A percentile compares a stretch with the other conserved stretches of the same genome.
These are phyloP conservation scores for Camellia oleifera DNA, from an alignment of 179 eudicot species.

Conservation along the genomic window DNA sequence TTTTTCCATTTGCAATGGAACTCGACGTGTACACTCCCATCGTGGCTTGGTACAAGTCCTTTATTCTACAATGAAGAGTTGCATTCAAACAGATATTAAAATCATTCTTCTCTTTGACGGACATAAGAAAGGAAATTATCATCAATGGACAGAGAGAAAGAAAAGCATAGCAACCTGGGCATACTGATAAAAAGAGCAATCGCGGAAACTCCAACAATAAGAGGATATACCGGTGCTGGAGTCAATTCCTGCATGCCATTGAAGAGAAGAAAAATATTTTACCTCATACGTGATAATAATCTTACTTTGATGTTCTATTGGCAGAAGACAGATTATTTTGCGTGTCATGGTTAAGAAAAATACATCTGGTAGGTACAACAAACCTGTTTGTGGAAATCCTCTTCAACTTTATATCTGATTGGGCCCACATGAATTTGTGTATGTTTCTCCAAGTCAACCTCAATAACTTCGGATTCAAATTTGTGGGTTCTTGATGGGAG, in stretches of 20 bases:
- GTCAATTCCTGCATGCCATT: slow-evolving; percentile 70
- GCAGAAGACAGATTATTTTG: slow-evolving; percentile 1
- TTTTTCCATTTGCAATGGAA: slow-evolving; percentile 49
- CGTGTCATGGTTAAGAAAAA: background rate
- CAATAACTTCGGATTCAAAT: slow-evolving; percentile 77
- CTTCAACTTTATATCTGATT: slow-evolving; percentile 60
- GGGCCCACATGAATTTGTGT: slow-evolving; percentile 78
- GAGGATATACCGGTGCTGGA: slow-evolving; percentile 79
- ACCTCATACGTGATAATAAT: background rate
- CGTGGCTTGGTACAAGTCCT: slow-evolving; percentile 67
- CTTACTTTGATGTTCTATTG: background rate
- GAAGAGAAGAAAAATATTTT: background rate
- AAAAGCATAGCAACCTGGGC: slow-evolving; percentile 58
- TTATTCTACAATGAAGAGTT: slow-evolving; percentile 48
- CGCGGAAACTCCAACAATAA: slow-evolving; percentile 73
- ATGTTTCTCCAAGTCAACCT: slow-evolving; percentile 76
- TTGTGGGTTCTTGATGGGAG: slow-evolving; percentile 58
- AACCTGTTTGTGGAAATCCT: slow-evolving; percentile 79
- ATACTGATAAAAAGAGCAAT: slow-evolving; percentile 70
- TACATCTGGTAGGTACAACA: background rate
- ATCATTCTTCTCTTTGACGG: background rate
- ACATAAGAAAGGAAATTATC: background rate
- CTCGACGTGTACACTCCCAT: slow-evolving; percentile 46
- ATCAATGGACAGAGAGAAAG: background rate
- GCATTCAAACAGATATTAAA: slow-evolving; percentile 11